These are phyloP conservation scores for Byssochlamys sp. DNA, from an alignment of 2,329 filamentous ascomycete species.

Conservation along the genomic window DNA sequence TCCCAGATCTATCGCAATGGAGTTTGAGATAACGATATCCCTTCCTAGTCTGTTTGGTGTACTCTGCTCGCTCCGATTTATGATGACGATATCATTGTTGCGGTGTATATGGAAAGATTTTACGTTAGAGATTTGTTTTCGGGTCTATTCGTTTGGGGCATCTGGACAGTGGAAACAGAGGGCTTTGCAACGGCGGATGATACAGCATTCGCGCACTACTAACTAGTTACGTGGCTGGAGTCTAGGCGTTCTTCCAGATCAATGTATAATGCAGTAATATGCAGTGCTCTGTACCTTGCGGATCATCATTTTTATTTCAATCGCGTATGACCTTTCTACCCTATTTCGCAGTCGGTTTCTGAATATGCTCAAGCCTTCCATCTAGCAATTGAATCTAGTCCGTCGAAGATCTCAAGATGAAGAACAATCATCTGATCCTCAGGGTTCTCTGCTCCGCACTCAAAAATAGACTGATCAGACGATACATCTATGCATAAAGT, in stretches of 20 bases:
- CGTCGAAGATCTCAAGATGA: not conserved
- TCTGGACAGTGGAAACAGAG: not conserved
- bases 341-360: not conserved
- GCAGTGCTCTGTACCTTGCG: not conserved
- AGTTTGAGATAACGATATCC: constrained; percentile 20
- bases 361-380: not conserved
- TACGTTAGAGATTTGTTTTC: not conserved
- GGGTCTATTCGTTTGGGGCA: not conserved
- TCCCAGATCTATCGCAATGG: constrained; percentile 41
- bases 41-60: not conserved
- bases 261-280: not conserved
- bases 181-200: not conserved
- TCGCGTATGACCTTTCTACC: not conserved
- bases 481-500: not conserved
- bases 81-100: not conserved
- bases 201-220: not conserved
- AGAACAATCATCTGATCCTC: not conserved
- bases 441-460: not conserved
- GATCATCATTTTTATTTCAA: not conserved
- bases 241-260: not conserved
- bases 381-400: not conserved
- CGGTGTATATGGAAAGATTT: not conserved
- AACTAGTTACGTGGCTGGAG: not conserved
- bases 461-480: not conserved
- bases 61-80: not conserved